Conservation (phyloP, 345 rosid species). For the Eucalyptus polybractea region DNA sequence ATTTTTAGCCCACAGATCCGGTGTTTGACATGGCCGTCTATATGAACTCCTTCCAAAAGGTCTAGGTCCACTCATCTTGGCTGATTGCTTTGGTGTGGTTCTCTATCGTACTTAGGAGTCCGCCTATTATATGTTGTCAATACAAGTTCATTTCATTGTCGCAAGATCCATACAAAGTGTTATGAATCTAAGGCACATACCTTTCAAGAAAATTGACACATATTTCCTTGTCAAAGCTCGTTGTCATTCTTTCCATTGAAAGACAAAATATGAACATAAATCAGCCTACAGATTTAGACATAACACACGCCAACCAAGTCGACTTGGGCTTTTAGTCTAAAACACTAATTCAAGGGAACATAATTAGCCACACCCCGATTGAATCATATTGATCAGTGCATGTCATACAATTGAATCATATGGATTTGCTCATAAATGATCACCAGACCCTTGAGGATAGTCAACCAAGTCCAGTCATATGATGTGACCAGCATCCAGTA, state of each 20-base stretch:
- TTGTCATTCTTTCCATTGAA: background rate
- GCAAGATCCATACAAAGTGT: background rate
- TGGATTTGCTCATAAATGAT: too few relatives aligned
- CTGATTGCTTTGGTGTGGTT: background rate
- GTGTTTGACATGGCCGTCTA: fast-evolving
- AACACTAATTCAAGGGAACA: background rate
- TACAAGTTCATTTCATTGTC: background rate
- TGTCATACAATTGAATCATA: background rate
- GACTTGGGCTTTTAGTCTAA: background rate
- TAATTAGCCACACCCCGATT: background rate
- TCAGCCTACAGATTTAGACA: background rate
- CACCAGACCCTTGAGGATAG: background rate
- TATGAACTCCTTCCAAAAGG: background rate
- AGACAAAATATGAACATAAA: background rate
- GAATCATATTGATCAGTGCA: background rate
- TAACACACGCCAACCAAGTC: background rate
- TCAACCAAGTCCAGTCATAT: background rate
- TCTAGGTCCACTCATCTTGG: background rate
- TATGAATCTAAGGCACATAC: background rate
- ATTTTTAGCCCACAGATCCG: background rate
- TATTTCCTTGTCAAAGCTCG: background rate
- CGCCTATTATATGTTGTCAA: background rate
- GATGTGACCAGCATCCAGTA: too few relatives aligned
- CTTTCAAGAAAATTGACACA: background rate
- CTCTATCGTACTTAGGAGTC: background rate